Base-by-base conservation (phyloP, 768 basidiomycete species). In the Podaxis pistillaris region DNA sequence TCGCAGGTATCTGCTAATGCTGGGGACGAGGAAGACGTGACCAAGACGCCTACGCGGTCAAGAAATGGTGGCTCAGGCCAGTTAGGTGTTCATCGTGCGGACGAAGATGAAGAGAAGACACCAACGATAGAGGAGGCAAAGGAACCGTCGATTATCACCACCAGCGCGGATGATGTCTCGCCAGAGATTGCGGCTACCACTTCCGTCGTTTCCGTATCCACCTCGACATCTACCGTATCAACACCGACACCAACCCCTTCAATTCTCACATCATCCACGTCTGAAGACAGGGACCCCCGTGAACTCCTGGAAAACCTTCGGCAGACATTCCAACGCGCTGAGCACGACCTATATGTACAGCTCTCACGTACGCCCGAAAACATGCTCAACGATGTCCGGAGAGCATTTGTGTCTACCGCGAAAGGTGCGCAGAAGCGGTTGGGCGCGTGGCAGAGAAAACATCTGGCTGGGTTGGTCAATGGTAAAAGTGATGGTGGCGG, bases 381-480 rank as follows among this genome's bases (percentile, higher is more conserved):
- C 1, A 72, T 71, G n/a, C 68, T 91, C 63, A 91, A 90, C 66
- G 83, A 90, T 63, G 84, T 86, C 1, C 78, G 89, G 6, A 71
- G 87, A 44, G 74, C 82, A 13, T 91, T 91, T 67, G 58, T 81
- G 9, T 76, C 78, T 1, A 76, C 81, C 0, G 85, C 83, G 0
- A 73, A 75, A 26, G 87, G 86, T 0, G 81, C 86, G 6, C 76
- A 79, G 62, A 81, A 80, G 64, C 76, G 88, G 36, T 68, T 90
- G 11, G 60, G 68, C 0, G 87, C 86, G 0, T 90, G 88, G 89
- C 81, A 87, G 73, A 75, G 72, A 69, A 90, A 90, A 69, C 87
- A 90, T 72, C 66, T 85, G n/a, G 30, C 4, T 17, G 17, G n/a
- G 36, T 4, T 40, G n/a, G n/a, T 11, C n/a, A 36, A 28, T 19